Evolutionary conservation across 495 filamentous ascomycete genomes (phyloP), one percentile per base, ranked within the genome.

Genomic region (Lasiosphaeris hirsuta): DNA sequence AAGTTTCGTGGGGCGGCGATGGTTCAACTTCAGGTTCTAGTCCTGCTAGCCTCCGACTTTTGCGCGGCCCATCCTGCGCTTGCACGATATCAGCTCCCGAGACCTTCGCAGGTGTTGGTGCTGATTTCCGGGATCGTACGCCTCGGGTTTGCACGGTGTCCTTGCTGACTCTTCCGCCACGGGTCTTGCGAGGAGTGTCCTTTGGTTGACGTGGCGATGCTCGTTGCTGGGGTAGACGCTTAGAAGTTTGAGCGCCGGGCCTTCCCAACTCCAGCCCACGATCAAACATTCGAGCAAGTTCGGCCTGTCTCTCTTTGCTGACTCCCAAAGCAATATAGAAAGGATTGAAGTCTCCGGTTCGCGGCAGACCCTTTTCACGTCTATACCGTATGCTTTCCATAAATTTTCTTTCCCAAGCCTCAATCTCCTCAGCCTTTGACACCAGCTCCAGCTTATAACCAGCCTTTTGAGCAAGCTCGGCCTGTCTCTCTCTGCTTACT

Each of bases 11-110:
- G 35, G 35, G 47, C 42, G 44, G 33, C 45, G 15, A 51, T 56
- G 54, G 56, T 61, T 63, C 60, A 59, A 52, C 60, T 37, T 63
- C 52, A 17, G 61, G 61, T 33, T 10, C 3, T 48, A 57, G 33
- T 10, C 61, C 61, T 6, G 46, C 57, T 13, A 60, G 57, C 53
- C 52, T 60, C 36, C 57, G 57, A 48, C 61, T 63, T 44, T 13
- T 34, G 10, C 57, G 57, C 53, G 42, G 42, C 17, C 13, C 17
- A 19, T 45, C 52, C 49, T 63, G 45, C 60, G 57, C 48, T 56
- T 40, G 45, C 17, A 8, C 41, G 10, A 14, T 43, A 44, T 63
- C 51, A 30, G 56, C 23, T 30, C 23, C 5, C 23, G 23, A 30
- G 23, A 30, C 23, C 23, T 30, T 30, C 23, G 23, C 23, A 30